Conservation (phyloP, 306 rosid genomes). For the Macrotyloma uniflorum region DNA sequence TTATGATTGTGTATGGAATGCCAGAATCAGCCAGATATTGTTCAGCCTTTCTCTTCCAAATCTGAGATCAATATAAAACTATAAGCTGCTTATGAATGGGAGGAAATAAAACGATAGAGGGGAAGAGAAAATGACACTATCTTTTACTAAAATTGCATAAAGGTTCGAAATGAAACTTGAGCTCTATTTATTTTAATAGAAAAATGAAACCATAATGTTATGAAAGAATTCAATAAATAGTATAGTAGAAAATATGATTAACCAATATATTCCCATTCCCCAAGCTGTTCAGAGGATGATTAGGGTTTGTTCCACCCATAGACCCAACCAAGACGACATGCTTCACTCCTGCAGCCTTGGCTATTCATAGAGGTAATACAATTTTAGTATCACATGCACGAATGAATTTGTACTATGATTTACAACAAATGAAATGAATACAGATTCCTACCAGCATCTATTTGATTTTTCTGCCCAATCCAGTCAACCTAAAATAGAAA, state of each 20-base stretch:
- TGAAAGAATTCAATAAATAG: conserved; percentile 16
- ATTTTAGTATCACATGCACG: conserved; percentile 32
- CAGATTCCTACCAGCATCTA: conserved; percentile 72
- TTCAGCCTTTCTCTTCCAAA: conserved; percentile 99
- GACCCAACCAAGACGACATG: conserved; percentile 95
- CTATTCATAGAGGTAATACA: conserved; percentile 50
- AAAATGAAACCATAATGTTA: not conserved
- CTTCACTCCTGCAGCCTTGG: conserved; percentile 93
- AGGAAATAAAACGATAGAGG: not conserved
- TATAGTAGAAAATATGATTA: conserved; percentile 39
- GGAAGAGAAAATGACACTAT: not conserved
- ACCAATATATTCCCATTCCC: conserved; percentile 96
- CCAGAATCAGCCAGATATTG: conserved; percentile 94
- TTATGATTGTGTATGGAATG: conserved; percentile 84
- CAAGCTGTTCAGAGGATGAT: conserved; percentile 80
- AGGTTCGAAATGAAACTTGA: conserved; percentile 3
- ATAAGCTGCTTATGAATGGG: conserved; percentile 4
- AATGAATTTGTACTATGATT: not conserved
- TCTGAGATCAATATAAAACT: conserved; percentile 44
- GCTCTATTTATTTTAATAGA: not conserved
- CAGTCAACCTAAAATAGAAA: conserved; percentile 81
- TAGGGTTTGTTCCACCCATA: conserved; percentile 89
- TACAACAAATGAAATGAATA: conserved; percentile 21
- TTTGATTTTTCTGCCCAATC: conserved; percentile 96
- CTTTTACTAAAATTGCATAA: conserved; percentile 26